Base-by-base conservation (phyloP, 163 green algal species). In the Prototheca cutis region DNA sequence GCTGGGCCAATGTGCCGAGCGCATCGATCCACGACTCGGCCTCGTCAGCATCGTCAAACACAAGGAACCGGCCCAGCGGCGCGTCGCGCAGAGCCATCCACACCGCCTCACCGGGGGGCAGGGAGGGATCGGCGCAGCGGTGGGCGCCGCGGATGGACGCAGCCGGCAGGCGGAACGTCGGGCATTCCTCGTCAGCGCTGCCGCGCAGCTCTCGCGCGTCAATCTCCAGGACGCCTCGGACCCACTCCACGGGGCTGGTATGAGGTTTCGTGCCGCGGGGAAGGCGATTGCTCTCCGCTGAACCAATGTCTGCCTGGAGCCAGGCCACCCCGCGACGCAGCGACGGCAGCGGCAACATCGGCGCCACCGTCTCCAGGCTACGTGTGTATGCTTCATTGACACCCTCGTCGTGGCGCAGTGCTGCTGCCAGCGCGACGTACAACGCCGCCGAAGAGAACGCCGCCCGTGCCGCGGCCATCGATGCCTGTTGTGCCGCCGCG, bases 381-480 rank as follows among this genome's bases (percentile, higher is more conserved):
- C 42, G 42, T 21, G 17, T 23, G 42, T 51, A 86, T 48, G 77
- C 81, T 84, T 66, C 2, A 72, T 79, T 53, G 70, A 65, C 71
- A 57, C 5, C 79, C 77, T 36, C 85, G 63, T 48, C 67, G 80
- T 19, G 76, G 79, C 42, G 85, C 81, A 49, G 48, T 27, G 77
- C 80, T 49, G 71, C 75, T 1, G 85, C 77, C 15, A 93, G 64
- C 52, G 58, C 63, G 31, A 93, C 88, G 68, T 91, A 90, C 67
- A 87, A 75, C 28, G 79, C 66, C 18, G 74, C 80, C n/a, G n/a
- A n/a, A n/a, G n/a, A n/a, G n/a, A n/a, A n/a, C n/a, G n/a, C n/a
- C n/a, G n/a, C n/a, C 27, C 21, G 49, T 13, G 2, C 21, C 8
- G 49, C 5, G 25, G 10, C 49, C 49, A 6, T 15, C 21, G 49